phyloP scores from a whole-genome alignment of 176 grass and related monocot species.

The Tillandsia fasciculata region DNA sequence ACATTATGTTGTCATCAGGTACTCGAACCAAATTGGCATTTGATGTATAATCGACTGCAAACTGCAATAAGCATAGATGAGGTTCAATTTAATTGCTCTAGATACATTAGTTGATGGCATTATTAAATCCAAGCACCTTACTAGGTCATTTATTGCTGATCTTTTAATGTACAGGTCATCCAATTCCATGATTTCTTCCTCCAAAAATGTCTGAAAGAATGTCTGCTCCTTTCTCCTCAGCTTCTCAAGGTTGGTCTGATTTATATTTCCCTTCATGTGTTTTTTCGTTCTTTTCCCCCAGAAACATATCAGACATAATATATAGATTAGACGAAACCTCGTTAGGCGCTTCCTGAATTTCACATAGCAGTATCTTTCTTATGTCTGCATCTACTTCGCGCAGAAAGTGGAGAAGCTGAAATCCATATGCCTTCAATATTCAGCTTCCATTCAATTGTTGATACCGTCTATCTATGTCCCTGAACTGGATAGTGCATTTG shows the following conservation, averaged over 20 bases:
- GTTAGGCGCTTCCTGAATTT: neutral
- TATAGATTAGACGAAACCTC: neutral
- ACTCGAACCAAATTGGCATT: constrained; percentile 98
- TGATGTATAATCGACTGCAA: constrained; percentile 71
- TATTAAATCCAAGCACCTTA: neutral
- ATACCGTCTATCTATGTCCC: constrained; percentile 59
- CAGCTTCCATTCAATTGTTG: constrained; percentile 69
- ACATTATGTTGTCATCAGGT: constrained; percentile 39
- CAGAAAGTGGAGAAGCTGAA: constrained; percentile 97
- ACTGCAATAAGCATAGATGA: constrained; percentile 95
- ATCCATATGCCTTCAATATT: constrained; percentile 72
- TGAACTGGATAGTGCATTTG: constrained; percentile 31
- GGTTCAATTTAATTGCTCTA: constrained; percentile 29
- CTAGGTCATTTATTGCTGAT: neutral
- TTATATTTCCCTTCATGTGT: neutral
- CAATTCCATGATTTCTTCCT: constrained; percentile 94
- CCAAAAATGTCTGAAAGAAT: constrained; percentile 97
- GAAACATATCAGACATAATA: neutral
- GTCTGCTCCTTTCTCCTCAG: constrained; percentile 84
- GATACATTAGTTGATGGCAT: neutral
- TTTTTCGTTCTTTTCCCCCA: neutral
- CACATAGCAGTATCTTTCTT: neutral
- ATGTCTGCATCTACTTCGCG: constrained; percentile 14
- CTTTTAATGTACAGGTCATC: constrained; percentile 56
- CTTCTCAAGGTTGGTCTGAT: constrained; percentile 55